phyloP scores from a whole-genome alignment of 139 green algal species.

The Coelastrella sp. region DNA sequence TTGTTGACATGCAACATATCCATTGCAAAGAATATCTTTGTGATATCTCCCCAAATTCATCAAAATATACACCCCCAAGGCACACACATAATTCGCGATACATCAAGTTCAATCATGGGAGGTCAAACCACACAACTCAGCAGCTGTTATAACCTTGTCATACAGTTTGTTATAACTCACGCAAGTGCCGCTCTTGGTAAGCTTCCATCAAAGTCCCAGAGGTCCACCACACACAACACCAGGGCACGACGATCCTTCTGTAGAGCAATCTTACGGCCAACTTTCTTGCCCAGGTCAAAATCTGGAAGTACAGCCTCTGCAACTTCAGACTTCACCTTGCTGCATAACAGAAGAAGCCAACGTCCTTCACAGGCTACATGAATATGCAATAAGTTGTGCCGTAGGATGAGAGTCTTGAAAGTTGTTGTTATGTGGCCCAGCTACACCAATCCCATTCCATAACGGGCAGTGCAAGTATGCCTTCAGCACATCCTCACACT shows the following conservation, averaged over 20 bases:
- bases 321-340: constrained; percentile 71
- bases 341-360: constrained; percentile 32
- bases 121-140: no score
- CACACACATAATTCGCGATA: neutral
- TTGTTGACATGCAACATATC: neutral
- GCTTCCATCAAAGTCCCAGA: constrained; percentile 96
- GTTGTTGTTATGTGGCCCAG: no score
- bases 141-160: no score
- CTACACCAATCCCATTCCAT: no score
- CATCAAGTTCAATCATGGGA: no score
- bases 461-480: no score
- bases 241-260: constrained; percentile 84
- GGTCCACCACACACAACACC: constrained; percentile 92
- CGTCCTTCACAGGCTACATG: neutral
- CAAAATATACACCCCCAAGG: no score
- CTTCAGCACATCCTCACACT: no score
- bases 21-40: neutral
- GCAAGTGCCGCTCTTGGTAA: constrained; percentile 77
- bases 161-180: constrained; percentile 45
- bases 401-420: neutral
- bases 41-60: no score
- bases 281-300: constrained; percentile 86
- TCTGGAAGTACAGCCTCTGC: constrained; percentile 77
- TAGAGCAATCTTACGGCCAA: constrained; percentile 83
- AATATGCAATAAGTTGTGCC: neutral